A percentile compares a stretch with the other conserved stretches of the same genome.
Evolutionary conservation across 371 early-diverging fungal genomes (phyloP).

Genomic region (Amoeboradix gromovi): DNA sequence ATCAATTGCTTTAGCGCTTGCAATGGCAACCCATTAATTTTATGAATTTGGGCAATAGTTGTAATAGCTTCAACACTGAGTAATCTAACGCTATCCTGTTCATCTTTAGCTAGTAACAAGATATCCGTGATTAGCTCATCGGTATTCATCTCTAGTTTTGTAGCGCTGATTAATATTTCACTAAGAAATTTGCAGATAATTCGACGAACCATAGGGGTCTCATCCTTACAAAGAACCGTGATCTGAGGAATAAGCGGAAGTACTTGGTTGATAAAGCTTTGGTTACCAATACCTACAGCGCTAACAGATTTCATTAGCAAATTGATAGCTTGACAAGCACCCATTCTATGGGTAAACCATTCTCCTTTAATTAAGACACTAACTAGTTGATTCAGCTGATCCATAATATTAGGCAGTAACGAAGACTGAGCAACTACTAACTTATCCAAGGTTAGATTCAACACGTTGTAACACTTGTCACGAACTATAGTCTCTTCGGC

Average conservation of each 20-base stretch:
- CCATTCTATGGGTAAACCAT: slow-evolving; percentile 88
- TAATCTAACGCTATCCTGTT: slow-evolving; percentile 86
- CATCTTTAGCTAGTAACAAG: slow-evolving; percentile 41
- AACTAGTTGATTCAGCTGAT: not conserved
- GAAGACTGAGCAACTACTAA: not conserved
- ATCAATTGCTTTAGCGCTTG: slow-evolving; percentile 39
- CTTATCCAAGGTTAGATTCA: not conserved
- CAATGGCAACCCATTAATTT: slow-evolving; percentile 20
- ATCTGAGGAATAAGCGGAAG: slow-evolving; percentile 6
- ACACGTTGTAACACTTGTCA: slow-evolving; percentile 37
- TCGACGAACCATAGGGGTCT: slow-evolving; percentile 89
- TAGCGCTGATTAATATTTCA: slow-evolving; percentile 33
- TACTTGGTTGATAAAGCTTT: slow-evolving; percentile 14
- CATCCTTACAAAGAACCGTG: slow-evolving; percentile 53
- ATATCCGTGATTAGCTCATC: slow-evolving; percentile 46
- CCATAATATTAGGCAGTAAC: not conserved
- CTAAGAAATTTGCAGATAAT: slow-evolving; percentile 10
- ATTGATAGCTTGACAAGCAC: slow-evolving; percentile 25
- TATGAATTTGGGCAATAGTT: slow-evolving; percentile 39
- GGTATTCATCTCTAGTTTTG: slow-evolving; percentile 33
- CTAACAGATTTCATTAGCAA: not conserved
- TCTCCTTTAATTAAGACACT: slow-evolving; percentile 26
- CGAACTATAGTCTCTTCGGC: slow-evolving; percentile 88
- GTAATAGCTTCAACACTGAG: slow-evolving; percentile 67
- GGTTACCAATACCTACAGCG: not conserved